phyloP scores from a whole-genome alignment of 1,284 basidiomycete genomes.

The Phenoliferia sp. region DNA sequence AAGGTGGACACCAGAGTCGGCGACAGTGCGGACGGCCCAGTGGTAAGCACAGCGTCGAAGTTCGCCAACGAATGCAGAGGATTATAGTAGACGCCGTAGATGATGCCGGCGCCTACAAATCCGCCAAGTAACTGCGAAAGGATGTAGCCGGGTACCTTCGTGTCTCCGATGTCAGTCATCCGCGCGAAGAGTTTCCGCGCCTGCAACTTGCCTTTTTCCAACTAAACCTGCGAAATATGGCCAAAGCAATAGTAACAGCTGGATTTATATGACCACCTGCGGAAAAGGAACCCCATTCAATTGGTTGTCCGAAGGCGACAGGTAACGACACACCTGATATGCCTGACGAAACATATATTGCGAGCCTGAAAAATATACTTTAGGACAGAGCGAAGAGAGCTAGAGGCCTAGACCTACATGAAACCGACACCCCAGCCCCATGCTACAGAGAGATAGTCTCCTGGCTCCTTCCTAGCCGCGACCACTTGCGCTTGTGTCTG shows the following conservation, averaged over 20 bases:
- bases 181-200: background rate
- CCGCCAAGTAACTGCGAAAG: slow-evolving; percentile 65
- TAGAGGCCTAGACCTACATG: background rate
- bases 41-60: slow-evolving; percentile 6
- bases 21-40: slow-evolving; percentile 3
- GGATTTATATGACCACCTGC: slow-evolving; percentile 71
- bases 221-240: slow-evolving; percentile 65
- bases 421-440: slow-evolving; percentile 20
- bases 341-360: slow-evolving; percentile 34
- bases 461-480: background rate
- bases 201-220: slow-evolving; percentile 53
- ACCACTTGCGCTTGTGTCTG: slow-evolving; percentile 16
- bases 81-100: slow-evolving; percentile 50
- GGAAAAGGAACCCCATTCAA: no score
- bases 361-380: slow-evolving; percentile 1
- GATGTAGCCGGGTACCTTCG: slow-evolving; percentile 59
- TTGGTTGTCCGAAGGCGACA: no score
- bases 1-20: background rate
- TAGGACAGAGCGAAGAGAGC: background rate
- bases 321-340: no score
- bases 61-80: slow-evolving; percentile 2
- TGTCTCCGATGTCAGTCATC: no score
- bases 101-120: slow-evolving; percentile 58
- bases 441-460: slow-evolving; percentile 11
- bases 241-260: slow-evolving; percentile 63